Percentiles rank a stretch among this genome's conserved stretches.
These are phyloP conservation scores for Aspergillus coremiiformis DNA, from an alignment of 495 filamentous ascomycete species.

Conservation along the genomic window DNA sequence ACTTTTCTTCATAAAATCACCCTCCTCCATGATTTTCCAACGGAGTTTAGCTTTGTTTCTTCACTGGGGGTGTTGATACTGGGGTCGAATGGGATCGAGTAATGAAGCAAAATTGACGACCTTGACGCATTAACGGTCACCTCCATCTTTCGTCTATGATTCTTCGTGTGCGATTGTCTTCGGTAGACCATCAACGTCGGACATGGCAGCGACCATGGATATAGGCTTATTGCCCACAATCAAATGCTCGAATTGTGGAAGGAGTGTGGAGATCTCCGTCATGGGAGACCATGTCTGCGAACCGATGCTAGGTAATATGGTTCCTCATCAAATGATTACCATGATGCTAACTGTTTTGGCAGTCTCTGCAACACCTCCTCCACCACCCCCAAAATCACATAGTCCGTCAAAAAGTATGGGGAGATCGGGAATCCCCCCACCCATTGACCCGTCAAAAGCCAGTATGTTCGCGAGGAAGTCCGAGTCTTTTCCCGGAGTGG, in stretches of 20 bases:
- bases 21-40: neutral
- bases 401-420: conserved; percentile 6
- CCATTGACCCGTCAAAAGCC: conserved; percentile 48
- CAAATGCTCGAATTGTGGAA: conserved; percentile 88
- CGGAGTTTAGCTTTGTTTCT: neutral
- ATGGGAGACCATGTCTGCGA: conserved; percentile 89
- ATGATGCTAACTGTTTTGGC: conserved; percentile 10
- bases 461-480: conserved; percentile 35
- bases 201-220: conserved; percentile 23
- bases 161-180: neutral
- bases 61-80: neutral
- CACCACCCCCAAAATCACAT: conserved; percentile 27
- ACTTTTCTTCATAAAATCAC: neutral
- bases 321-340: neutral
- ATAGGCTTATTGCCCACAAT: conserved; percentile 75
- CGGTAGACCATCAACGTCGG: conserved; percentile 3
- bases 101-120: too few species aligned
- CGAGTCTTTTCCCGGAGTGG: neutral
- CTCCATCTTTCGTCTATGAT: neutral
- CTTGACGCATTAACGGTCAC: too few species aligned
- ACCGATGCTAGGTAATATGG: conserved; percentile 10
- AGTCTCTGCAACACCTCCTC: conserved; percentile 25
- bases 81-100: neutral
- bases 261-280: conserved; percentile 76
- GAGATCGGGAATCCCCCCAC: conserved; percentile 36